Percentiles rank a stretch among this genome's conserved stretches.
Evolutionary conservation across 2,329 filamentous ascomycete species (phyloP).

Genomic region (Cercospora sp.): DNA sequence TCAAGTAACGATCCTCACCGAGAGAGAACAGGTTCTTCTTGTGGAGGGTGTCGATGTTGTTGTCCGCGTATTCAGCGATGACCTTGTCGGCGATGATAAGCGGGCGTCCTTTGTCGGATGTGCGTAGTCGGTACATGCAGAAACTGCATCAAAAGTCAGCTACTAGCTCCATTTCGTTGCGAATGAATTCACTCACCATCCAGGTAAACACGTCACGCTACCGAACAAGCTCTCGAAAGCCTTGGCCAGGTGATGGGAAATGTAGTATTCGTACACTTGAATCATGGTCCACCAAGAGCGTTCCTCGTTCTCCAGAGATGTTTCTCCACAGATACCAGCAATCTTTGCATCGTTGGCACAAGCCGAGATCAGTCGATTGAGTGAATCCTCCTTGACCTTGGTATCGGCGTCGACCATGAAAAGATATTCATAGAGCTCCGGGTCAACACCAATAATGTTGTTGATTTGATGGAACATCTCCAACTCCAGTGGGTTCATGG

Average conservation of each 20-base stretch:
- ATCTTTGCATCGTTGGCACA: constrained; percentile 95
- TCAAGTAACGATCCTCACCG: constrained; percentile 95
- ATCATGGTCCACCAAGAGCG: constrained; percentile 99
- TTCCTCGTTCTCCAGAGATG: constrained; percentile 92
- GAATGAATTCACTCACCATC: constrained; percentile 72
- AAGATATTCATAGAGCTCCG: constrained; percentile 94
- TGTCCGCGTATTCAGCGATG: constrained; percentile 84
- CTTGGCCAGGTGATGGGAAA: constrained; percentile 95
- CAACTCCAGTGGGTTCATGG: constrained; percentile 93
- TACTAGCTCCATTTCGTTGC: background rate
- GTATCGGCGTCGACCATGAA: constrained; percentile 99
- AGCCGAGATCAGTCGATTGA: constrained; percentile 87
- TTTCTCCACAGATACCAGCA: constrained; percentile 96
- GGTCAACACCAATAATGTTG: constrained; percentile 97
- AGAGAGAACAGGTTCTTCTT: constrained; percentile 91
- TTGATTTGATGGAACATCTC: constrained; percentile 99
- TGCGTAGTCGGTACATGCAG: constrained; percentile 96
- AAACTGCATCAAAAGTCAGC: constrained; percentile 63
- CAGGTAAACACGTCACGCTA: constrained; percentile 96
- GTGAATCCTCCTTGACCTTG: constrained; percentile 83
- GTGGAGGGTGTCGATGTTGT: constrained; percentile 89
- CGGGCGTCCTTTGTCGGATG: constrained; percentile 89
- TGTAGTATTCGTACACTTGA: constrained; percentile 99
- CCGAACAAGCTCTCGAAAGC: constrained; percentile 97
- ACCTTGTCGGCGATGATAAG: constrained; percentile 89